A percentile compares a stretch with the other conserved stretches of the same genome.
phyloP scores from a whole-genome alignment of 2,329 filamentous ascomycete genomes.

The Magnaporthiopsis poae region DNA sequence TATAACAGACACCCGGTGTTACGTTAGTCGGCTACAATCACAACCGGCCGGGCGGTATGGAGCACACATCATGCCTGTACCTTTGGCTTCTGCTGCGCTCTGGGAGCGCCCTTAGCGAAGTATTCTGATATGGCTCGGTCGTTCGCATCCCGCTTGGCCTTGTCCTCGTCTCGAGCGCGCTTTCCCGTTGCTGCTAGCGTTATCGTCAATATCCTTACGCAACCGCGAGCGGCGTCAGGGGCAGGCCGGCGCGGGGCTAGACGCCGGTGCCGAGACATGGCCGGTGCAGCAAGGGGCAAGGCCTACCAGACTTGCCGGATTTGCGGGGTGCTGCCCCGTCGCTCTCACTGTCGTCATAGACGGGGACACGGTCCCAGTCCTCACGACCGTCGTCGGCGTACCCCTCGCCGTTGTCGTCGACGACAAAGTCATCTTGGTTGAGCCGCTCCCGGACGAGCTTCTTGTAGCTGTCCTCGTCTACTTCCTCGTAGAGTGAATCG shows the following conservation, averaged over 20 bases:
- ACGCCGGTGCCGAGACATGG: neutral
- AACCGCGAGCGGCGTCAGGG: neutral
- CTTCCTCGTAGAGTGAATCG: slow-evolving; percentile 81
- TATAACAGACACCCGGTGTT: slow-evolving; percentile 22
- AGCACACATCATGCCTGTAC: slow-evolving; percentile 32
- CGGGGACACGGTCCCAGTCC: slow-evolving; percentile 72
- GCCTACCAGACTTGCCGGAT: slow-evolving; percentile 41
- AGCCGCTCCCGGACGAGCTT: slow-evolving; percentile 82
- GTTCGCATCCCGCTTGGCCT: slow-evolving; percentile 73
- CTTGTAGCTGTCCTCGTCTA: slow-evolving; percentile 95
- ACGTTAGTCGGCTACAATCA: neutral
- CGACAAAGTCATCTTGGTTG: slow-evolving; percentile 93
- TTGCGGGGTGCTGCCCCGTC: slow-evolving; percentile 40
- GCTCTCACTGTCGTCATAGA: slow-evolving; percentile 61
- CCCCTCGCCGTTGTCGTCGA: slow-evolving; percentile 94
- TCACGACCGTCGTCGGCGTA: slow-evolving; percentile 95
- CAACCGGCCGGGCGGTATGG: too few species aligned
- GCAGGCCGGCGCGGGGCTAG: slow-evolving; percentile 3
- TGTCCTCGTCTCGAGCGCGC: slow-evolving; percentile 70
- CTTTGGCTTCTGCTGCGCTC: slow-evolving; percentile 67
- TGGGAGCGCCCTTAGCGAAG: slow-evolving; percentile 67
- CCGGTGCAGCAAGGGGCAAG: neutral
- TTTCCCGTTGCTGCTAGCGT: slow-evolving; percentile 56
- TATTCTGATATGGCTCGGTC: slow-evolving; percentile 91
- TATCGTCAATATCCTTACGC: slow-evolving; percentile 25